Conservation (phyloP, 2,329 filamentous ascomycete genomes). For the Calycina marina region DNA sequence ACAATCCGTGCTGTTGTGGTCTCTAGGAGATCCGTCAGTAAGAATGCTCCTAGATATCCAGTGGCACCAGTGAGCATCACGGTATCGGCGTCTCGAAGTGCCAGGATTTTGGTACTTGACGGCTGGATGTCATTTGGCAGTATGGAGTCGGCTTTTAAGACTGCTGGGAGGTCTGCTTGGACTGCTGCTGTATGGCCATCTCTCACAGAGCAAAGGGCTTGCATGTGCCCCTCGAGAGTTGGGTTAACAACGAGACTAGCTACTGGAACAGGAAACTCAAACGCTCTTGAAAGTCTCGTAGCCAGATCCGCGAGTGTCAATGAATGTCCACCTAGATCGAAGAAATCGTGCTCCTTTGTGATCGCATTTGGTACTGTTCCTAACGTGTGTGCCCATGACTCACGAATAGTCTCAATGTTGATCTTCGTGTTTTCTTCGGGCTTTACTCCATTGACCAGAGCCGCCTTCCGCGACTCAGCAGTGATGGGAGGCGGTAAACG, state of each 20-base stretch:
- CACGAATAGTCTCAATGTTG: constrained; percentile 49
- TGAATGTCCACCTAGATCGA: constrained; percentile 69
- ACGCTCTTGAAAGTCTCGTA: constrained; percentile 51
- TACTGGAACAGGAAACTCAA: constrained; percentile 60
- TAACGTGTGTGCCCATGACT: constrained; percentile 58
- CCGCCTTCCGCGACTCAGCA: constrained; percentile 28
- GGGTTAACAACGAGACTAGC: constrained; percentile 56
- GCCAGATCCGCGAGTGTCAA: constrained; percentile 64
- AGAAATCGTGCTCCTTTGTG: constrained; percentile 61
- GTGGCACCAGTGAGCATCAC: constrained; percentile 79
- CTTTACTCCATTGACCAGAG: constrained; percentile 24
- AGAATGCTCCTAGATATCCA: constrained; percentile 72
- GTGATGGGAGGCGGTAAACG: constrained; percentile 50
- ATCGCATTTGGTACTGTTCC: constrained; percentile 48
- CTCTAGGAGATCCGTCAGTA: constrained; percentile 59
- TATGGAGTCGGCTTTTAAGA: constrained; percentile 50
- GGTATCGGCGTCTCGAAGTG: constrained; percentile 29
- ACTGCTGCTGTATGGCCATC: constrained; percentile 62
- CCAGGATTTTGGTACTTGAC: constrained; percentile 26
- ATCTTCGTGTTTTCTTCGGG: constrained; percentile 46
- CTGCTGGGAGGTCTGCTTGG: constrained; percentile 58
- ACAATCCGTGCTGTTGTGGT: constrained; percentile 38
- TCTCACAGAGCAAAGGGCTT: constrained; percentile 53
- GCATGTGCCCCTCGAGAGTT: constrained; percentile 57
- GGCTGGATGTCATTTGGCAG: constrained; percentile 57